These are phyloP conservation scores for Erysimum pusillum DNA, from an alignment of 441 rosid genomes.

Conservation along the genomic window DNA sequence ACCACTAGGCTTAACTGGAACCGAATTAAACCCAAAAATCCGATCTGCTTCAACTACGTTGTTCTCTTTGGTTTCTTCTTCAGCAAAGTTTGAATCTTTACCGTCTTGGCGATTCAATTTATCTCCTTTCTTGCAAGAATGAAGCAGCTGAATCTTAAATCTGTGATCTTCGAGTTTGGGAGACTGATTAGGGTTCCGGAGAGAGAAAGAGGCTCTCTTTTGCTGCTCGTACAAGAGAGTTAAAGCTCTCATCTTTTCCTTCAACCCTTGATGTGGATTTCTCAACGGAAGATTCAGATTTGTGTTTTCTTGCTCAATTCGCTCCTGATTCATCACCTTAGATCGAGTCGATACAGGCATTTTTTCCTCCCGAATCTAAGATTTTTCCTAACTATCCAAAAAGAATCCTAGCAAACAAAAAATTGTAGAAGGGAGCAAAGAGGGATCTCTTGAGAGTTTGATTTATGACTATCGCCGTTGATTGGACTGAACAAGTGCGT, in stretches of 20 bases:
- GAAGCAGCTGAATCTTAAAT: slow-evolving; percentile 56
- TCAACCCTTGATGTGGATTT: slow-evolving; percentile 83
- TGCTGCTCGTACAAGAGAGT: slow-evolving; percentile 86
- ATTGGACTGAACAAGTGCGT: slow-evolving; percentile 25
- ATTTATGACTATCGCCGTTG: slow-evolving; percentile 18
- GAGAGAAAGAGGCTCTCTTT: slow-evolving; percentile 66
- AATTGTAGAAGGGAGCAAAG: slow-evolving; percentile 12
- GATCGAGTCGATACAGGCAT: slow-evolving; percentile 93
- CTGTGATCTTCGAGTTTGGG: slow-evolving; percentile 63
- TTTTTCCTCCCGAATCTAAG: slow-evolving; percentile 15
- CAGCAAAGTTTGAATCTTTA: slow-evolving; percentile 49
- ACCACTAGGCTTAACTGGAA: slow-evolving; percentile 55
- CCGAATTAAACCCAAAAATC: slow-evolving; percentile 61
- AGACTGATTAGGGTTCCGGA: slow-evolving; percentile 53
- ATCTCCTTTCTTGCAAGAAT: slow-evolving; percentile 56
- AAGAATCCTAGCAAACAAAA: slow-evolving; percentile 47
- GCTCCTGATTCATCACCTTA: slow-evolving; percentile 53
- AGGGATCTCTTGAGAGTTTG: slow-evolving; percentile 8
- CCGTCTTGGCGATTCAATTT: slow-evolving; percentile 39
- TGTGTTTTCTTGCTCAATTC: slow-evolving; percentile 54
- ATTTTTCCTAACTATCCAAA: slow-evolving; percentile 52
- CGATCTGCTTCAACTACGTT: slow-evolving; percentile 59
- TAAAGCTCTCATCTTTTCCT: slow-evolving; percentile 80
- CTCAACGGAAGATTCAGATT: slow-evolving; percentile 51
- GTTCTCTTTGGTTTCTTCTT: slow-evolving; percentile 70